Evolutionary conservation across 179 eudicot species (phyloP).

Genomic region (Silene vulgaris): DNA sequence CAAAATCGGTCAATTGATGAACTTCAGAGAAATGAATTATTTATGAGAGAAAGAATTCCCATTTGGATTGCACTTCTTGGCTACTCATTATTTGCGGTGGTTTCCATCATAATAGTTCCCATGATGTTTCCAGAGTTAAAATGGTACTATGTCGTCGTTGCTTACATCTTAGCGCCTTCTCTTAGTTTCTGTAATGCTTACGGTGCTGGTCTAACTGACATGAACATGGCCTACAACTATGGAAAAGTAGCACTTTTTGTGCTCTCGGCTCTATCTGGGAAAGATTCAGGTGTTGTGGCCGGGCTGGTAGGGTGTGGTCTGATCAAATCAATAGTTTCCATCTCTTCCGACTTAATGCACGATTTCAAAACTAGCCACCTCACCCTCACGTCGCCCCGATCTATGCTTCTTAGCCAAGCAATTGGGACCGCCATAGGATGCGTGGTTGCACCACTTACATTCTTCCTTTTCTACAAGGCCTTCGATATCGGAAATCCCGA

Average conservation of each 20-base stretch:
- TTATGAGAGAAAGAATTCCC: conserved; percentile 60
- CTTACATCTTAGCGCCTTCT: conserved; percentile 65
- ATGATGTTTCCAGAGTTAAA: conserved; percentile 64
- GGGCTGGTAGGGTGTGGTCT: conserved; percentile 83
- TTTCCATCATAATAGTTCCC: conserved; percentile 60
- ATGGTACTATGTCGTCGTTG: conserved; percentile 67
- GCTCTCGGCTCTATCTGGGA: conserved; percentile 55
- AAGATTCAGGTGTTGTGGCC: conserved; percentile 66
- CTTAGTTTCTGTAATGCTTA: conserved; percentile 83
- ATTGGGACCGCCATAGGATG: conserved; percentile 86
- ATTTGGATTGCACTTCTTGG: conserved; percentile 63
- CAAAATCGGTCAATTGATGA: conserved; percentile 30
- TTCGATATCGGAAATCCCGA: conserved; percentile 64
- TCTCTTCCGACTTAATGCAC: conserved; percentile 80
- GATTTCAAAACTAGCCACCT: conserved; percentile 87
- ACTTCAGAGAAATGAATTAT: conserved; percentile 45
- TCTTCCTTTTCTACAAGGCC: conserved; percentile 63
- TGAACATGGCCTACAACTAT: conserved; percentile 87
- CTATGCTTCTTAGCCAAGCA: conserved; percentile 83
- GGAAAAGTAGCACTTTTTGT: conserved; percentile 85
- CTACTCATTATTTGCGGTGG: conserved; percentile 43
- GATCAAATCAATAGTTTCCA: conserved; percentile 63
- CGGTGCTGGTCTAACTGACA: conserved; percentile 83
- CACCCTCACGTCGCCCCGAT: conserved; percentile 76
- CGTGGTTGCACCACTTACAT: conserved; percentile 64